Base-by-base conservation (phyloP, 345 rosid species). In the Citrus australasica region DNA sequence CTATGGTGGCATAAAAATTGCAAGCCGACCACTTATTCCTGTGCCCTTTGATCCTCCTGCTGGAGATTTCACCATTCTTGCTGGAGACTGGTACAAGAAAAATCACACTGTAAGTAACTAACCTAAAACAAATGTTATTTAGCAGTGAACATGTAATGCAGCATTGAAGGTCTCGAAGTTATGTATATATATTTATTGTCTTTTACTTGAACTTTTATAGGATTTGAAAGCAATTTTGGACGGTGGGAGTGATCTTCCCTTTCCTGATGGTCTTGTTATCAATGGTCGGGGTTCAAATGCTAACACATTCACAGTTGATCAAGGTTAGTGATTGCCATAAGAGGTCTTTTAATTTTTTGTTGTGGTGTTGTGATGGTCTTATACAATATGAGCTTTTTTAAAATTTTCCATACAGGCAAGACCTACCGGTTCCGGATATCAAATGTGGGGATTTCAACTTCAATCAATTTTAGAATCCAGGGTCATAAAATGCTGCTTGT, bases 391-490 rank as follows among this genome's bases (percentile, higher is more conserved):
- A 32, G 33, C 71, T 68, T 58, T 21, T 59, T 65, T 61, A 67
- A 24, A 51, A 27, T 40, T 19, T 76, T 51, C 38, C 77, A 53
- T 76, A 69, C 92, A 92, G 93, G 92, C 11, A 90, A 84, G 83
- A 92, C 90, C 13, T 88, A 92, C 79, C 89, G 94, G 82, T 89
- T 91, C 81, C 84, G 94, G 82, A 87, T 93, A 79, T 92, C 94
- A 19, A 93, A 93, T 61, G 93, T 92, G 70, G 98, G 98, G 73
- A 81, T 87, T 22, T 72, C 90, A 10, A 89, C 90, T 67, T 84
- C 91, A 53, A 76, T 93, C 79, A 93, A 93, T 84, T 90, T 90
- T 84, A 85, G 98, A 84, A 93, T 93, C 78, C 90, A 93, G 83
- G 94, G 91, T 61, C 98, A 93, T 85, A 90, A 83, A 82, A 80